A percentile compares a stretch with the other conserved stretches of the same genome.
Conservation (phyloP, 2,329 filamentous ascomycete genomes). For the Hymenoscyphus salicellus region DNA sequence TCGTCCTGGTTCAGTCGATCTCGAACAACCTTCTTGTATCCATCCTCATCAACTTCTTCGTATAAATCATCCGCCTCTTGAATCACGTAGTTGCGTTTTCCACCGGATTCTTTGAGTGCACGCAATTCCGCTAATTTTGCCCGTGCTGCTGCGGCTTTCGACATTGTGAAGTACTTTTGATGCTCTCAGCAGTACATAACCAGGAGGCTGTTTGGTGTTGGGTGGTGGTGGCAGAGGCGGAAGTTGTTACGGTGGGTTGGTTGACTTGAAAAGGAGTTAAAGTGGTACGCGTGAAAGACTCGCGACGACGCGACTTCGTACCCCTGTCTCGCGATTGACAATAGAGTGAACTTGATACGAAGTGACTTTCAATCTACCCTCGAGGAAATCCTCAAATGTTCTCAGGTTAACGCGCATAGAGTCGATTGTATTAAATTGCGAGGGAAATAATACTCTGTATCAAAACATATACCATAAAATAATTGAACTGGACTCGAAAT, state of each 20-base stretch:
- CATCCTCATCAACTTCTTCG: slow-evolving; percentile 94
- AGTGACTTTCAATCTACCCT: too few species aligned
- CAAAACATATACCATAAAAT: too few species aligned
- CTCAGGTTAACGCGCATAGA: too few species aligned
- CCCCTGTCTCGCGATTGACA: slow-evolving; percentile 14
- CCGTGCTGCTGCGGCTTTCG: slow-evolving; percentile 34
- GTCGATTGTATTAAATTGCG: too few species aligned
- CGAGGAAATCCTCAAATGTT: too few species aligned
- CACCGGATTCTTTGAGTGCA: slow-evolving; percentile 81
- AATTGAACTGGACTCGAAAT: too few species aligned
- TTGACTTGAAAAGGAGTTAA: slow-evolving; percentile 1
- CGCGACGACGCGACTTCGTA: slow-evolving; percentile 17
- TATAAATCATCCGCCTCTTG: slow-evolving; percentile 82
- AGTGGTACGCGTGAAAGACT: slow-evolving; percentile 7
- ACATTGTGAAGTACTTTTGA: slow-evolving; percentile 28
- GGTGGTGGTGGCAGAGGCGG: slow-evolving; percentile 4
- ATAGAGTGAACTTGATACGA: too few species aligned
- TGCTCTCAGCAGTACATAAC: slow-evolving; percentile 20
- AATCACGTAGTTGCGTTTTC: slow-evolving; percentile 85
- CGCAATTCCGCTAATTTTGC: slow-evolving; percentile 71
- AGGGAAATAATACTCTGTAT: too few species aligned
- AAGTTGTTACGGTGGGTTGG: slow-evolving; percentile 3
- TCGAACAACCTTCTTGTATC: slow-evolving; percentile 94
- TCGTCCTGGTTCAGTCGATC: slow-evolving; percentile 88
- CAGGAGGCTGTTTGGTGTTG: not conserved